Percentiles rank a stretch among this genome's conserved stretches.
Evolutionary conservation across 2,329 filamentous ascomycete genomes (phyloP).

Genomic region (Fusarium mexicanum): DNA sequence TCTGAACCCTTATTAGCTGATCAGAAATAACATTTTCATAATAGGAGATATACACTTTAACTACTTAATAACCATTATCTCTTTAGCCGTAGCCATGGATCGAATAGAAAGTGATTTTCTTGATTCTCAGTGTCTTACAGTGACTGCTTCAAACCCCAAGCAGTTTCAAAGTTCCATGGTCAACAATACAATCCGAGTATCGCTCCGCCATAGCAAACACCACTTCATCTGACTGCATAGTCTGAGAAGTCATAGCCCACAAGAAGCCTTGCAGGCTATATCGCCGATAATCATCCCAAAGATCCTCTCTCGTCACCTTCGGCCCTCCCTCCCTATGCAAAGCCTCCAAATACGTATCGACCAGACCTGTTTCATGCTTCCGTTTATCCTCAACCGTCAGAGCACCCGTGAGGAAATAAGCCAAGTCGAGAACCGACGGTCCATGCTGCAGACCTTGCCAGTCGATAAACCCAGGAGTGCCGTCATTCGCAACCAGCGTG

Average conservation of each 20-base stretch:
- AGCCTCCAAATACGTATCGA: not conserved
- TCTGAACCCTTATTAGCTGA: too few species aligned
- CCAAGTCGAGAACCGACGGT: not conserved
- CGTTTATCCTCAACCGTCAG: not conserved
- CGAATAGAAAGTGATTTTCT: too few species aligned
- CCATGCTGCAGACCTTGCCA: conserved; percentile 1
- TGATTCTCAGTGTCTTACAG: too few species aligned
- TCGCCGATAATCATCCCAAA: not conserved
- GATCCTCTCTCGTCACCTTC: not conserved
- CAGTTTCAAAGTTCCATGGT: not conserved
- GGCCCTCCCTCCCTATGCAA: not conserved
- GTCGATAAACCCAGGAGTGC: not conserved
- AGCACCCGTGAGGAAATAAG: not conserved
- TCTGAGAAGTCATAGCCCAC: not conserved
- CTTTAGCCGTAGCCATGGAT: too few species aligned
- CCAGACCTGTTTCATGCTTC: not conserved
- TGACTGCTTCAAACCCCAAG: not conserved
- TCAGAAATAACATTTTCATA: too few species aligned
- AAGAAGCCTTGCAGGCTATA: not conserved
- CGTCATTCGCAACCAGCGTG: not conserved
- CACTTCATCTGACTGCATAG: not conserved
- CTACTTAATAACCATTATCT: too few species aligned
- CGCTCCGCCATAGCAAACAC: not conserved
- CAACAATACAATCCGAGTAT: not conserved
- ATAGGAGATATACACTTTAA: too few species aligned